Evolutionary conservation across 73 alveolate genomes (phyloP).

Genomic region (Tetrahymena borealis): DNA sequence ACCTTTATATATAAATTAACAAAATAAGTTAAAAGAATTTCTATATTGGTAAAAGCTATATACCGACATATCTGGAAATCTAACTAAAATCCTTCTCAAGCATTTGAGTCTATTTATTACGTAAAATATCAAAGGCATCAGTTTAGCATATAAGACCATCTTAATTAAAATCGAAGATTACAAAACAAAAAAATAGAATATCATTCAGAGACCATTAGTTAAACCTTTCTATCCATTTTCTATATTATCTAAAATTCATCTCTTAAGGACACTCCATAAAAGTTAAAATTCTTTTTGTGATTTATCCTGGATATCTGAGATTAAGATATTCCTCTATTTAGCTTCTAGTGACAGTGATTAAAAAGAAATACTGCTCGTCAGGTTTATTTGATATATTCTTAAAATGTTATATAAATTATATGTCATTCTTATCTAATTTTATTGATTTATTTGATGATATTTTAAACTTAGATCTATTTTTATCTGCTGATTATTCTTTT

Average conservation of each 20-base stretch:
- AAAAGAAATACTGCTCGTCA: neutral
- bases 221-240: neutral
- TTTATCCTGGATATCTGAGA: neutral
- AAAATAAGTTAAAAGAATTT: too few relatives aligned
- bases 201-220: neutral
- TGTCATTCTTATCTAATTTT: neutral
- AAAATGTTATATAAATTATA: neutral
- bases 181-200: neutral
- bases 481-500: neutral
- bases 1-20: neutral
- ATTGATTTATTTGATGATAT: neutral
- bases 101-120: neutral
- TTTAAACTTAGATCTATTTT: neutral
- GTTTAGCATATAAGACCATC: neutral
- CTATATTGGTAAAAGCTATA: too few relatives aligned
- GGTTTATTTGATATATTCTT: neutral
- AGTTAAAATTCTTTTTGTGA: neutral
- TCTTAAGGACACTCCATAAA: neutral
- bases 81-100: neutral
- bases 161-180: neutral
- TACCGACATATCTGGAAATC: neutral
- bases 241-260: neutral
- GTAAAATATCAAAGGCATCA: neutral
- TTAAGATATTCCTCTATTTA: neutral
- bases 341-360: neutral